phyloP scores from a whole-genome alignment of 2,329 filamentous ascomycete species.

The Samsoniella hepiali region DNA sequence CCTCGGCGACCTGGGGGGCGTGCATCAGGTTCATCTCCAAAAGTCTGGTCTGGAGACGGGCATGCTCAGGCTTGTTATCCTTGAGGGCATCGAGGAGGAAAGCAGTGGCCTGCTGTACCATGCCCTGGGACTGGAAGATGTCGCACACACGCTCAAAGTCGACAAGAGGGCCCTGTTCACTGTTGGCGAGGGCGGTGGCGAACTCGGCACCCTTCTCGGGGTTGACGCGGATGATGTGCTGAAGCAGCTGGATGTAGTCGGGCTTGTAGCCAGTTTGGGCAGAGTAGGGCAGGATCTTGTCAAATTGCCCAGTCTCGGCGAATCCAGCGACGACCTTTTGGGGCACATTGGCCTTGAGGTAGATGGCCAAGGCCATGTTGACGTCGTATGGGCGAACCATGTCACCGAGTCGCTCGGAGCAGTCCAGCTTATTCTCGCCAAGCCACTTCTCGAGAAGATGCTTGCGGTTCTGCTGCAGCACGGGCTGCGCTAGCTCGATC shows the following conservation, averaged over 20 bases:
- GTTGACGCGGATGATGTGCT: constrained; percentile 88
- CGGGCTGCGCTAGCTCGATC: constrained; percentile 86
- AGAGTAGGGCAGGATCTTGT: constrained; percentile 91
- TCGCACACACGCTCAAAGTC: constrained; percentile 94
- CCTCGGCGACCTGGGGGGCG: constrained; percentile 94
- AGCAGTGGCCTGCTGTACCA: constrained; percentile 97
- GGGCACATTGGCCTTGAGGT: constrained; percentile 83
- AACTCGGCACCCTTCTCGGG: constrained; percentile 95
- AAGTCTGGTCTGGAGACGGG: constrained; percentile 85
- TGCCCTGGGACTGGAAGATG: constrained; percentile 95
- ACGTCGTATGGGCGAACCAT: constrained; percentile 87
- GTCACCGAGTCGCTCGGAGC: constrained; percentile 94
- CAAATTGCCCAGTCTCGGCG: constrained; percentile 93
- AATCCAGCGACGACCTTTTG: constrained; percentile 95
- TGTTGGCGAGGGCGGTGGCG: constrained; percentile 84
- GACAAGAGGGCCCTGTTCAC: constrained; percentile 80
- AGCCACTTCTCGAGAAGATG: constrained; percentile 98
- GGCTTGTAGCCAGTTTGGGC: constrained; percentile 83
- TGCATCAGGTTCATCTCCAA: constrained; percentile 98
- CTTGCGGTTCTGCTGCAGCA: constrained; percentile 90
- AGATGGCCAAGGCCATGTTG: constrained; percentile 81
- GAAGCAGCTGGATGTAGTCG: constrained; percentile 89
- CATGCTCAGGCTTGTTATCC: constrained; percentile 92
- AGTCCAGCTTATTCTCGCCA: constrained; percentile 90
- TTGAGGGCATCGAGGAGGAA: constrained; percentile 95